phyloP scores from a whole-genome alignment of 2,329 filamentous ascomycete genomes.

The Nothomitra cinnamomea region DNA sequence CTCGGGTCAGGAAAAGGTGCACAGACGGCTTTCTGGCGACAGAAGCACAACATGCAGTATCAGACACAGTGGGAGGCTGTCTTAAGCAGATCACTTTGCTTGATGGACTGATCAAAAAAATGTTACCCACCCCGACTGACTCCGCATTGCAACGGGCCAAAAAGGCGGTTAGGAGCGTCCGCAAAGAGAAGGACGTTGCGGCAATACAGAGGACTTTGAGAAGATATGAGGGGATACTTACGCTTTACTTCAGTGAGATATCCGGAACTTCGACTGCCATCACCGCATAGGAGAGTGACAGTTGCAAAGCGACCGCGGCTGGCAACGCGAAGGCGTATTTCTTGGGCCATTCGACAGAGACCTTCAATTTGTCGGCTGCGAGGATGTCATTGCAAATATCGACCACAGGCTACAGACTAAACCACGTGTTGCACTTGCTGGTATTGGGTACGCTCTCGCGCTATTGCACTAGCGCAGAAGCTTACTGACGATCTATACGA shows the following conservation, averaged over 20 bases:
- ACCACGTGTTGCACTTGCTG: slow-evolving; percentile 9
- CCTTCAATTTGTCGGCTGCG: slow-evolving; percentile 10
- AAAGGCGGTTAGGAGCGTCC: neutral
- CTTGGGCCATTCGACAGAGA: slow-evolving; percentile 9
- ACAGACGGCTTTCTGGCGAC: neutral
- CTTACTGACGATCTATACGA: neutral
- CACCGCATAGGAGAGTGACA: too few relatives aligned
- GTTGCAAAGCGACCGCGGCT: too few relatives aligned
- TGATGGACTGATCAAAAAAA: neutral
- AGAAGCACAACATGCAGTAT: neutral
- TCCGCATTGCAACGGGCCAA: neutral
- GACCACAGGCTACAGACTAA: slow-evolving; percentile 5
- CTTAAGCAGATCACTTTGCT: neutral
- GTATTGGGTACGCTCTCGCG: slow-evolving; percentile 9
- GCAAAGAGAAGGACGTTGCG: neutral
- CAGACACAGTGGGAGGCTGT: neutral
- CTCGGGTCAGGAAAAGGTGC: neutral
- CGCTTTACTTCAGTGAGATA: neutral
- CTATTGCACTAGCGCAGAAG: neutral
- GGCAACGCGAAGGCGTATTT: slow-evolving; percentile 2
- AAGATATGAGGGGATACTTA: neutral
- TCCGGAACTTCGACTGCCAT: too few relatives aligned
- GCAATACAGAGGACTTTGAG: neutral
- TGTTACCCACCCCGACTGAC: neutral
- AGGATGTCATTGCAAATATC: slow-evolving; percentile 9